Evolutionary conservation across 2,329 filamentous ascomycete species (phyloP).

Genomic region (Neonectria coccinea): DNA sequence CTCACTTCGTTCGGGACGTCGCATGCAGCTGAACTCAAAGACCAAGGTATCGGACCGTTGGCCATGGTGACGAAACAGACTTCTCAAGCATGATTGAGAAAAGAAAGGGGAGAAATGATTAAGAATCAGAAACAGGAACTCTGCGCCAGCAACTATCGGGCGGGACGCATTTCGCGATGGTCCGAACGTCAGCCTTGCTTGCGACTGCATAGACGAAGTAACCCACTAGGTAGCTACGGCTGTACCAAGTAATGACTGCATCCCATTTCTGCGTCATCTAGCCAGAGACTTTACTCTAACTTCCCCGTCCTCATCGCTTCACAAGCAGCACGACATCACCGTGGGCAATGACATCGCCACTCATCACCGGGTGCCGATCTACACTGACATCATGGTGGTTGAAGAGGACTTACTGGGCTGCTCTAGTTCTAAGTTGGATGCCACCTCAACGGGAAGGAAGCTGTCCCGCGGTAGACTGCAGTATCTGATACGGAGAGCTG

Average conservation of each 20-base stretch:
- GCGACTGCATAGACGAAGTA: neutral
- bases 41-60: neutral
- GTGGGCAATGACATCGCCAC: neutral
- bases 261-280: neutral
- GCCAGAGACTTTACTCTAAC: neutral
- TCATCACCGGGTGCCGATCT: neutral
- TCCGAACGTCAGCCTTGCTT: neutral
- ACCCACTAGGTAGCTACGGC: neutral
- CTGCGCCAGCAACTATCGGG: too few species aligned
- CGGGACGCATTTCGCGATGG: neutral
- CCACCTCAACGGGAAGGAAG: neutral
- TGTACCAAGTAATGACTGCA: neutral
- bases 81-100: too few species aligned
- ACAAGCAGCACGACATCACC: neutral
- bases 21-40: neutral
- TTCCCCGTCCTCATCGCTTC: neutral
- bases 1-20: neutral
- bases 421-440: neutral
- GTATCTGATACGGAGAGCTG: conserved; percentile 17
- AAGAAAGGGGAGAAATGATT: neutral
- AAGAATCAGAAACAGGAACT: neutral
- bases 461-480: neutral
- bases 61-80: neutral
- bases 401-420: neutral
- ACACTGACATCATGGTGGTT: neutral